Conservation (phyloP, 2,329 filamentous ascomycete genomes). For the Basipetospora sp. region DNA sequence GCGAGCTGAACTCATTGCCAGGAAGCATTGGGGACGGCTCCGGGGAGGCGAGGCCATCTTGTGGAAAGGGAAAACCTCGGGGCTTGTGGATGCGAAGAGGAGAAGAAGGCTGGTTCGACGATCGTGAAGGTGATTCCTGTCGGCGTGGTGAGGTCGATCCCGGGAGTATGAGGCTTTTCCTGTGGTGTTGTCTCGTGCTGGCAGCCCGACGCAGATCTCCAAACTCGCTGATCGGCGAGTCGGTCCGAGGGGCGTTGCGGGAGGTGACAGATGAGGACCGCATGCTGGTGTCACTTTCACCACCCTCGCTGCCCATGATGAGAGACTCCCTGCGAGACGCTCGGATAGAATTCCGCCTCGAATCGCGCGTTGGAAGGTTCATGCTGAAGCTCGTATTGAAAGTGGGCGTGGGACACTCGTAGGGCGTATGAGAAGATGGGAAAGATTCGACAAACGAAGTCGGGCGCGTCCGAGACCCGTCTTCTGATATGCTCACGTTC, state of each 20-base stretch:
- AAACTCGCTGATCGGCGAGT: conserved; percentile 82
- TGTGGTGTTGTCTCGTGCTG: conserved; percentile 69
- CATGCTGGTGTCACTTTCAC: conserved; percentile 77
- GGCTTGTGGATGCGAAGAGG: conserved; percentile 77
- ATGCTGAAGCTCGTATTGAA: conserved; percentile 46
- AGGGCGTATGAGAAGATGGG: conserved; percentile 76
- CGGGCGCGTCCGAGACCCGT: conserved; percentile 39
- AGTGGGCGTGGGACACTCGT: conserved; percentile 78
- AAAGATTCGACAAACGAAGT: conserved; percentile 50
- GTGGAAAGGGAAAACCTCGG: conserved; percentile 42
- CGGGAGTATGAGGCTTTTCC: conserved; percentile 72
- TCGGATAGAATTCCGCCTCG: conserved; percentile 43
- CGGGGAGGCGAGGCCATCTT: conserved; percentile 63
- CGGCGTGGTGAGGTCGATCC: conserved; percentile 64
- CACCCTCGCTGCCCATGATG: conserved; percentile 67
- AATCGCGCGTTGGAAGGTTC: conserved; percentile 28
- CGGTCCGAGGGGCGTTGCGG: conserved; percentile 53
- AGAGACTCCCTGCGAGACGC: conserved; percentile 34
- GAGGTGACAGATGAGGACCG: conserved; percentile 65
- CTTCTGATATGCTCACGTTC: conserved; percentile 26
- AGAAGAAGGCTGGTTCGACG: conserved; percentile 61
- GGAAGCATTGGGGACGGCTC: conserved; percentile 80
- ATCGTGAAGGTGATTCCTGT: conserved; percentile 75
- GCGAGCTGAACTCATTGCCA: conserved; percentile 67
- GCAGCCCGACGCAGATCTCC: conserved; percentile 59